Percentiles rank a stretch among this genome's conserved stretches.
These are phyloP conservation scores for Annulohypoxylon maeteangense DNA, from an alignment of 495 filamentous ascomycete genomes.

Conservation along the genomic window DNA sequence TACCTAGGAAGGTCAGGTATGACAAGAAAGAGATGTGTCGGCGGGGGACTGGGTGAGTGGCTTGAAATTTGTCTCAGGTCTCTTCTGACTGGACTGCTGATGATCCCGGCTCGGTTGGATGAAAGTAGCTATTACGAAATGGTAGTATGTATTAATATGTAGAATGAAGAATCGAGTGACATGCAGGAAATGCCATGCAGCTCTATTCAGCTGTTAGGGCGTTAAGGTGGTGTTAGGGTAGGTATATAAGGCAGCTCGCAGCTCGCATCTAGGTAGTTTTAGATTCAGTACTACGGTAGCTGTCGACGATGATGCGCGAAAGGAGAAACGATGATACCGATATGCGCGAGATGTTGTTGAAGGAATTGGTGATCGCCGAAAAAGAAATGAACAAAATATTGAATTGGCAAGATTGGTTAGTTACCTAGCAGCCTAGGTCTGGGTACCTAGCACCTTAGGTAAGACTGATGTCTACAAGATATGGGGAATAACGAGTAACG, in stretches of 20 bases:
- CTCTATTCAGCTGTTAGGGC: conserved; percentile 9
- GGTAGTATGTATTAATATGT: conserved; percentile 38
- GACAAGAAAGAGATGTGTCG: conserved; percentile 32
- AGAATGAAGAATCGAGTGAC: conserved; percentile 38
- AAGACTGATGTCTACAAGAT: conserved; percentile 31
- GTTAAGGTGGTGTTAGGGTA: neutral
- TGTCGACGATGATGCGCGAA: conserved; percentile 11
- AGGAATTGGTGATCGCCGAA: conserved; percentile 8
- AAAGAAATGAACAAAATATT: conserved; percentile 17
- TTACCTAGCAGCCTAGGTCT: neutral
- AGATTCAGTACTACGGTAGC: conserved; percentile 22
- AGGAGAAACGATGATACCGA: neutral
- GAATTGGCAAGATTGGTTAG: conserved; percentile 25
- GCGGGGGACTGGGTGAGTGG: conserved; percentile 39
- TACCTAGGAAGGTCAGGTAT: conserved; percentile 15
- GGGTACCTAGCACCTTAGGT: too few species aligned
- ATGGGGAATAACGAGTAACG: conserved; percentile 3
- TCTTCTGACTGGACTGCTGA: conserved; percentile 25
- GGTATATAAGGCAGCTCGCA: neutral
- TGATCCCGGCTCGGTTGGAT: conserved; percentile 31
- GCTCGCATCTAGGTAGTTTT: neutral
- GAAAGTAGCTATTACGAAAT: conserved; percentile 35
- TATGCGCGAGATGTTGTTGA: neutral
- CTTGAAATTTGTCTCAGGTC: conserved; percentile 40
- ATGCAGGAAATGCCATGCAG: conserved; percentile 41